A percentile compares a stretch with the other conserved stretches of the same genome.
phyloP scores from a whole-genome alignment of 768 basidiomycete species.

The Phlebiopsis flavidoalba region DNA sequence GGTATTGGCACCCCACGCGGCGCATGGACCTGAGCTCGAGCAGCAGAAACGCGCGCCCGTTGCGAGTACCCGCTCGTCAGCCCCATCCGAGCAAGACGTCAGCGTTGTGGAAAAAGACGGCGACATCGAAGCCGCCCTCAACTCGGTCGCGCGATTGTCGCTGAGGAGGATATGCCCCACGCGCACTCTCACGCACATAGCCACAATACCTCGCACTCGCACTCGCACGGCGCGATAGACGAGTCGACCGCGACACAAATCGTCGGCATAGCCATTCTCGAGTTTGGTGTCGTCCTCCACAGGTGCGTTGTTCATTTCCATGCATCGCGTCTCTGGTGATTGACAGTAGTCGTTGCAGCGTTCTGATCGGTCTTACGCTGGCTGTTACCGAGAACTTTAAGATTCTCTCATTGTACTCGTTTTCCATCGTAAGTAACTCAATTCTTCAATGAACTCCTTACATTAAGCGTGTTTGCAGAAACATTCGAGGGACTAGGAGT shows the following conservation, averaged over 20 bases:
- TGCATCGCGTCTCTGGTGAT: not conserved
- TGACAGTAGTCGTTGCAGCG: conserved; percentile 32
- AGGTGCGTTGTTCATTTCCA: conserved; percentile 35
- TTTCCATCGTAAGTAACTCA: conserved; percentile 74
- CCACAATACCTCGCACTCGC: not conserved
- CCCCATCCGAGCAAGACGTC: not conserved
- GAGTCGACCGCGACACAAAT: conserved; percentile 53
- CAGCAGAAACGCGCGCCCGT: not conserved
- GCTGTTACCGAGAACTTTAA: conserved; percentile 81
- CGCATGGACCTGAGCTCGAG: conserved; percentile 62
- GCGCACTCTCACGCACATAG: not conserved
- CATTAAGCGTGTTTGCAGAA: conserved; percentile 42
- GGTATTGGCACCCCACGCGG: conserved; percentile 41
- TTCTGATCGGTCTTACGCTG: conserved; percentile 85
- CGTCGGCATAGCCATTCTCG: conserved; percentile 84
- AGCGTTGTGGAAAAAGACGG: not conserved
- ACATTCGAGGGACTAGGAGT: conserved; percentile 93
- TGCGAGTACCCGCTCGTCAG: not conserved
- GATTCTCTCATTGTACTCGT: conserved; percentile 78
- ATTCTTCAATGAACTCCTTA: not conserved
- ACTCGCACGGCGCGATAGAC: conserved; percentile 8
- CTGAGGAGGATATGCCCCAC: not conserved
- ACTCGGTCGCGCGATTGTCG: not conserved
- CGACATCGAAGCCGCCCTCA: not conserved
- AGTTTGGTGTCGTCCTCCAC: conserved; percentile 90